phyloP scores from a whole-genome alignment of 805 yeast species.

The Candida ortonii region DNA sequence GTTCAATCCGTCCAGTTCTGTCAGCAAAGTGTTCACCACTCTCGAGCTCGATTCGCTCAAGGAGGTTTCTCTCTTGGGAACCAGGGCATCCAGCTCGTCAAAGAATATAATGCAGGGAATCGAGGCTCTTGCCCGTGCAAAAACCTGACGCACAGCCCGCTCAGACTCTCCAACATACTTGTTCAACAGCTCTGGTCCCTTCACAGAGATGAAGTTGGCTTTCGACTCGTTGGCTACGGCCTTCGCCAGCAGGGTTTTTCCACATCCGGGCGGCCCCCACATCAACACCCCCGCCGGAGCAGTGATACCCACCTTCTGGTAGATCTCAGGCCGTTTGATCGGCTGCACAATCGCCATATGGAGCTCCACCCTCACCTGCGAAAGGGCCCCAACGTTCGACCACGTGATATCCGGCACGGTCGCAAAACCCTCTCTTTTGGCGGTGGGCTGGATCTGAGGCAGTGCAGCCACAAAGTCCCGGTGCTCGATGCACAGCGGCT shows the following conservation, averaged over 20 bases:
- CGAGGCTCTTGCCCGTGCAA: constrained; percentile 91
- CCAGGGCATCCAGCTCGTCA: constrained; percentile 94
- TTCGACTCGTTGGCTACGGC: constrained; percentile 98
- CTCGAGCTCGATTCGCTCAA: constrained; percentile 87
- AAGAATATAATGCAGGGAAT: constrained; percentile 92
- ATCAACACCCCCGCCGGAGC: constrained; percentile 96
- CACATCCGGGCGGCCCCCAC: constrained; percentile 99
- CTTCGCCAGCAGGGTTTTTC: constrained; percentile 92
- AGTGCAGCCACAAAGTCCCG: constrained; percentile 81
- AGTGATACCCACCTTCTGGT: constrained; percentile 84
- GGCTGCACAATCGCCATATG: constrained; percentile 99
- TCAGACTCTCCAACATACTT: constrained; percentile 97
- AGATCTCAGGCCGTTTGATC: constrained; percentile 85
- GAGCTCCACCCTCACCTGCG: constrained; percentile 76
- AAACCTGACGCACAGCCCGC: constrained; percentile 87
- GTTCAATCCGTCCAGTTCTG: constrained; percentile 92
- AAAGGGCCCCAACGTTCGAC: constrained; percentile 90
- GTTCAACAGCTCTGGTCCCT: constrained; percentile 94
- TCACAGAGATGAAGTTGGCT: constrained; percentile 92
- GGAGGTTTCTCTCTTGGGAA: constrained; percentile 88
- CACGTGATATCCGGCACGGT: constrained; percentile 97
- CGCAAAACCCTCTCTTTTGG: constrained; percentile 97
- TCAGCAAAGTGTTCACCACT: constrained; percentile 89
- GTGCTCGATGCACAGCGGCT: constrained; percentile 68
- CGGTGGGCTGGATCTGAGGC: constrained; percentile 94